Base-by-base conservation (phyloP, 371 early-diverging fungal genomes). In the Lichtheimia ornata region DNA sequence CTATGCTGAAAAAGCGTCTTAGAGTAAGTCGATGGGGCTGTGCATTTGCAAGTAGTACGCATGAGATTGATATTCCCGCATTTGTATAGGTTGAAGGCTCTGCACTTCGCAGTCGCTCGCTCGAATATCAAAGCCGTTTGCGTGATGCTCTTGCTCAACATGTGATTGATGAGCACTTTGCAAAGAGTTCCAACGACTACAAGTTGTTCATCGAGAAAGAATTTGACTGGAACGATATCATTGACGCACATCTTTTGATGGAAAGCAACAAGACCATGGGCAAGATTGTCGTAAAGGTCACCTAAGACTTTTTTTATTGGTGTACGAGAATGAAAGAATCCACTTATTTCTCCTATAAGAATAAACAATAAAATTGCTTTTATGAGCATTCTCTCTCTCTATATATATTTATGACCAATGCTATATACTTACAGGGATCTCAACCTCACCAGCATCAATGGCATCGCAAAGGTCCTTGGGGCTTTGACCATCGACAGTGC, bases 391-490 rank as follows among this genome's bases (percentile, higher is more conserved):
- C 11, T 54, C 60, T 63, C 11, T 54, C 59, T 51, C 9, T 53
- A 12, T 50, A 65, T 22, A 50, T 44, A 56, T 28, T 7, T 28
- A 28, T 28, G 28, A 28, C 7, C 28, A 28, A 28, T 28, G 28
- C 22, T 54, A 42, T 20, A 30, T 22, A 71, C 70, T 64, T 68
- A 73, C 68, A 62, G 93, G 90, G 65, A 94, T 84, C 76, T 88
- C 90, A 59, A 94, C 82, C 76, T 91, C 92, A 59, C 95, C 95
- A 59, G 78, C 79, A 65, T 81, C 82, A 61, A 81, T 81, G 60
- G 76, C 74, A 45, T 66, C 68, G 55, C 73, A 70, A 60, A 81
- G 61, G 47, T 78, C 82, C 66, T 73, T 68, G 63, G 82, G 79
- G 73, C 60, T 76, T 59, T 78, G 74, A 58, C 82, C 77, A 60